Conservation (phyloP, 2,329 filamentous ascomycete species). For the Xenosphaeropsis pyriputrescens region DNA sequence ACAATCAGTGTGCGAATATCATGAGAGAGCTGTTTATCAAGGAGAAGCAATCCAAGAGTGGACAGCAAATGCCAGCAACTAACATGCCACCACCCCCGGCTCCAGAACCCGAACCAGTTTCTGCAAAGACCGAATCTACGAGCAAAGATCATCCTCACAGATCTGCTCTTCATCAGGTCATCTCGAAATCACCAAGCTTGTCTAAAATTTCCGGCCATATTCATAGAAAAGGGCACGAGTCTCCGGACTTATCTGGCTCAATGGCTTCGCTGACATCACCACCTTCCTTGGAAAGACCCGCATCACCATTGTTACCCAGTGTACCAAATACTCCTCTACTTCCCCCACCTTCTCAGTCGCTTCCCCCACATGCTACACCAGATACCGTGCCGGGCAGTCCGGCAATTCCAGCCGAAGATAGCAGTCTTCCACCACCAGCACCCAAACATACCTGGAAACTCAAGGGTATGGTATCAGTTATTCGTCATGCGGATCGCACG, state of each 20-base stretch:
- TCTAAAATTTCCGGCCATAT: slow-evolving; percentile 34
- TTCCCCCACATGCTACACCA: slow-evolving; percentile 8
- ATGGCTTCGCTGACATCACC: neutral
- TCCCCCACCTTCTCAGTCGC: slow-evolving; percentile 11
- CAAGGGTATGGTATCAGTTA: slow-evolving; percentile 93
- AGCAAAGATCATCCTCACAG: slow-evolving; percentile 26
- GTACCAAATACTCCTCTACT: slow-evolving; percentile 6
- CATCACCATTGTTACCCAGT: neutral
- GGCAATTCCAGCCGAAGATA: slow-evolving; percentile 4
- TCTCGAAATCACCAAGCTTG: slow-evolving; percentile 48
- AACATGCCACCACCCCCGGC: slow-evolving; percentile 2
- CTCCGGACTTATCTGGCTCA: slow-evolving; percentile 23
- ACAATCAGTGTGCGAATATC: slow-evolving; percentile 79
- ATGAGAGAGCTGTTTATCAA: slow-evolving; percentile 77
- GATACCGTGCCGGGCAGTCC: slow-evolving; percentile 11
- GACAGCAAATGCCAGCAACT: slow-evolving; percentile 28
- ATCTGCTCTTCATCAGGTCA: slow-evolving; percentile 37
- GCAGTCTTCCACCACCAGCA: slow-evolving; percentile 36
- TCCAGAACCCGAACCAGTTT: slow-evolving; percentile 5
- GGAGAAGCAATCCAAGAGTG: slow-evolving; percentile 50
- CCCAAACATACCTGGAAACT: slow-evolving; percentile 95
- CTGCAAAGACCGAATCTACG: slow-evolving; percentile 10
- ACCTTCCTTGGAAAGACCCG: neutral
- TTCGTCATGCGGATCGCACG: slow-evolving; percentile 90
- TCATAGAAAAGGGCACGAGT: slow-evolving; percentile 22